Conservation (phyloP, 1,284 basidiomycete genomes). For the Trichosporon asahii region DNA sequence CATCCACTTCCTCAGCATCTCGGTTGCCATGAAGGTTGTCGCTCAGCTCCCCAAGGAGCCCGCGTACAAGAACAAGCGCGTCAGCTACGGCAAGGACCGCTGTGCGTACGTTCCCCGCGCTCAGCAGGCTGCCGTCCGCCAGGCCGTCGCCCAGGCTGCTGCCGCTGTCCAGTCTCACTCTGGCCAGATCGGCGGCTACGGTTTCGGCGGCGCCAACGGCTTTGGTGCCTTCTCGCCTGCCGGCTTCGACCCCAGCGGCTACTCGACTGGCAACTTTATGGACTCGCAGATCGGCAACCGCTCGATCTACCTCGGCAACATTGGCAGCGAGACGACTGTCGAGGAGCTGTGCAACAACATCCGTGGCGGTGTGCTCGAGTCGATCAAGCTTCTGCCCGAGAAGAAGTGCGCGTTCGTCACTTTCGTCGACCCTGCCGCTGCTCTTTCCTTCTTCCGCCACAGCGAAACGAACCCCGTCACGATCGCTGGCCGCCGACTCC, state of each 20-base stretch:
- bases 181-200: conserved; percentile 37
- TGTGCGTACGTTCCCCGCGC: conserved; percentile 71
- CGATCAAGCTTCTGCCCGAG: conserved; percentile 26
- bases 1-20: conserved; percentile 91
- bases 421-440: conserved; percentile 82
- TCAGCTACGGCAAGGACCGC: conserved; percentile 90
- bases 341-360: conserved; percentile 93
- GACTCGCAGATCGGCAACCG: conserved; percentile 58
- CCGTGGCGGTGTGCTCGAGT: conserved; percentile 64
- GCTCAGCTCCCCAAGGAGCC: conserved; percentile 82
- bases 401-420: conserved; percentile 65
- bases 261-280: conserved; percentile 37
- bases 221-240: conserved; percentile 12
- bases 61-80: conserved; percentile 86
- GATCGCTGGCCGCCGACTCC: conserved; percentile 82
- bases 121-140: conserved; percentile 53
- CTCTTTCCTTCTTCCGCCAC: conserved; percentile 86
- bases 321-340: conserved; percentile 84
- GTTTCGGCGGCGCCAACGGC: neutral
- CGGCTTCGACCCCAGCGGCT: conserved; percentile 14
- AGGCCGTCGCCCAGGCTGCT: conserved; percentile 59
- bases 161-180: conserved; percentile 52
- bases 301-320: conserved; percentile 88
- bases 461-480: conserved; percentile 81
- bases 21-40: conserved; percentile 88